A percentile compares a stretch with the other conserved stretches of the same genome.
These are phyloP conservation scores for Exophiala sideris DNA, from an alignment of 2,329 filamentous ascomycete species.

Conservation along the genomic window DNA sequence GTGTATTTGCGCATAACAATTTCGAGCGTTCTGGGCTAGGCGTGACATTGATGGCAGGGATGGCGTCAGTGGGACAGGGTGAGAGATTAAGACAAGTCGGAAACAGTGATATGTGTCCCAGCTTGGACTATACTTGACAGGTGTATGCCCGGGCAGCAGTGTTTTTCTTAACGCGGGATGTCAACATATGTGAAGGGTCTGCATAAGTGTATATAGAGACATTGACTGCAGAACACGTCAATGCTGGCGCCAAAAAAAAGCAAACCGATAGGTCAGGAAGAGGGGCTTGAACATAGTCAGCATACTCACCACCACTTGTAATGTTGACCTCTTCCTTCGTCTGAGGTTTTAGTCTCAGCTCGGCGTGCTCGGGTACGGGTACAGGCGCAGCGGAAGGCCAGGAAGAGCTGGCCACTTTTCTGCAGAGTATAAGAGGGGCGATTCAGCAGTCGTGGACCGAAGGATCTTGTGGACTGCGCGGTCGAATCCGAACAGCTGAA, in stretches of 20 bases:
- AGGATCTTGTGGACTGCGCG: not conserved
- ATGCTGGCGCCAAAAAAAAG: not conserved
- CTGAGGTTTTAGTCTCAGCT: no score
- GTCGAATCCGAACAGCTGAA: not conserved
- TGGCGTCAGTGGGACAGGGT: constrained; percentile 15
- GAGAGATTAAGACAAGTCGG: constrained; percentile 13
- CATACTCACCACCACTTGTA: no score
- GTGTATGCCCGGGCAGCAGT: not conserved
- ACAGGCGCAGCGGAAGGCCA: no score
- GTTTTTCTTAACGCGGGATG: not conserved
- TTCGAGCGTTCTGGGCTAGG: constrained; percentile 16
- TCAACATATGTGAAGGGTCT: constrained; percentile 1
- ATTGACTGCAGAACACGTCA: not conserved
- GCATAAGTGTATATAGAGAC: constrained; percentile 2
- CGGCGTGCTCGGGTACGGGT: no score
- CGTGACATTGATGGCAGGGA: constrained; percentile 9
- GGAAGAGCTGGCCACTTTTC: not conserved
- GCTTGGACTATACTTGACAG: not conserved
- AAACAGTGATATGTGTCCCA: not conserved
- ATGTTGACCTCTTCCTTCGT: no score
- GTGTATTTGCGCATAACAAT: constrained; percentile 3
- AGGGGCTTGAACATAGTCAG: no score
- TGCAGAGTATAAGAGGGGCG: no score
- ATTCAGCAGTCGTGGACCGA: not conserved
- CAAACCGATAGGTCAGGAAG: not conserved